Conservation (phyloP, 495 filamentous ascomycete species). For the Echria macrotheca region DNA sequence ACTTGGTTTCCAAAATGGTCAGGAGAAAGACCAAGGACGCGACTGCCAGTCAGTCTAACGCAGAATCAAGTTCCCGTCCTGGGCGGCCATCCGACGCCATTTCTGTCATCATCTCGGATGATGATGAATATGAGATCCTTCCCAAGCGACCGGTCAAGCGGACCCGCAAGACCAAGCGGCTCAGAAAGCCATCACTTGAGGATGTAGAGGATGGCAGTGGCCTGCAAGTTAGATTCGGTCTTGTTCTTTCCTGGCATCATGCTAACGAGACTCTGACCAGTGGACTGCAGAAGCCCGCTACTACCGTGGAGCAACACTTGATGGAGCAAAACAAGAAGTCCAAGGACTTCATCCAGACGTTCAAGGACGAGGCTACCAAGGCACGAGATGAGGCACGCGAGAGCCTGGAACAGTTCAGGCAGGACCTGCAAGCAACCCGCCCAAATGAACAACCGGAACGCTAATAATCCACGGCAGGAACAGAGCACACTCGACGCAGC, state of each 20-base stretch:
- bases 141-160: constrained; percentile 12
- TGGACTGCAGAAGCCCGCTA: constrained; percentile 5
- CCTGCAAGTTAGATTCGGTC: not conserved
- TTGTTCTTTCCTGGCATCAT: not conserved
- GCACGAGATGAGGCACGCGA: constrained; percentile 19
- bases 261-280: no score
- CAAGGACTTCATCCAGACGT: constrained; percentile 28
- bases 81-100: not conserved
- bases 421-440: constrained; percentile 14
- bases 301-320: constrained; percentile 23
- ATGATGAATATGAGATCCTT: constrained; percentile 1
- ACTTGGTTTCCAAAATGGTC: constrained; percentile 8
- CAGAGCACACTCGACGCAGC: not conserved
- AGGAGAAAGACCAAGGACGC: constrained; percentile 18
- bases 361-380: constrained; percentile 20
- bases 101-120: not conserved
- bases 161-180: constrained; percentile 2
- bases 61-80: not conserved
- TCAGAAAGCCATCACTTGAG: not conserved
- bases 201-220: constrained; percentile 4
- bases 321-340: constrained; percentile 24
- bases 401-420: constrained; percentile 10
- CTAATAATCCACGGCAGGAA: no score
- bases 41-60: not conserved
- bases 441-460: no score